phyloP scores from a whole-genome alignment of 225 moss, liverwort and hornwort genomes.

The Marchantia paleacea region DNA sequence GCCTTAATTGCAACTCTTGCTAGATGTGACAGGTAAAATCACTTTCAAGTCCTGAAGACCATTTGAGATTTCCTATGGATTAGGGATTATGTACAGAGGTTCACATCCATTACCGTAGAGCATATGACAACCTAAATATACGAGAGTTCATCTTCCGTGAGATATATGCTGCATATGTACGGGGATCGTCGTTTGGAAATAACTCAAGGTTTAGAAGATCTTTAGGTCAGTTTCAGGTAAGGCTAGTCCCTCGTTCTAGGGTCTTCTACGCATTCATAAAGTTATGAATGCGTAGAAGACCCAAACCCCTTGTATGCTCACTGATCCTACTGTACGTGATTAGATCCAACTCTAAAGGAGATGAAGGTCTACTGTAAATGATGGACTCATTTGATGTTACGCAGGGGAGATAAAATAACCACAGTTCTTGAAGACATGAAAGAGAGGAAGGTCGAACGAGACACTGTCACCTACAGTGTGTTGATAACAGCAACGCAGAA shows the following conservation, averaged over 20 bases:
- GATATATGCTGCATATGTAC: background rate
- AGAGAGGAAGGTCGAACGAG: slow-evolving; percentile 52
- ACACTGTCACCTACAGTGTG: slow-evolving; percentile 74
- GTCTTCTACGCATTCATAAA: background rate
- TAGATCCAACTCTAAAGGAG: background rate
- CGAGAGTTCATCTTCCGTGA: no score
- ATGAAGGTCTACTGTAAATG: background rate
- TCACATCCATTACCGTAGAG: no score
- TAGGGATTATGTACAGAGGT: background rate
- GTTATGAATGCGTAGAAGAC: background rate
- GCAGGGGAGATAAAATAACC: slow-evolving; percentile 53
- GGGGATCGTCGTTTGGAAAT: background rate
- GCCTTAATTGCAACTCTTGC: slow-evolving; percentile 66
- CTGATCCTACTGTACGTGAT: background rate
- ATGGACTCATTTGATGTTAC: slow-evolving; percentile 17
- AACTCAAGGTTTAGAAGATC: background rate
- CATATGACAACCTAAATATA: no score
- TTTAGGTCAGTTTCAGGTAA: background rate
- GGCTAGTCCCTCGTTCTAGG: background rate
- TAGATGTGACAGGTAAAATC: slow-evolving; percentile 61
- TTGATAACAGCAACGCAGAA: slow-evolving; percentile 54
- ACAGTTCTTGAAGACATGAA: slow-evolving; percentile 68
- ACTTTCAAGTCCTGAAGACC: background rate
- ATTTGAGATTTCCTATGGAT: background rate
- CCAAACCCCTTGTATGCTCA: background rate